Percentiles rank a stretch among this genome's conserved stretches.
Evolutionary conservation across 2,329 filamentous ascomycete species (phyloP).

Genomic region (Sporothrix phasma): DNA sequence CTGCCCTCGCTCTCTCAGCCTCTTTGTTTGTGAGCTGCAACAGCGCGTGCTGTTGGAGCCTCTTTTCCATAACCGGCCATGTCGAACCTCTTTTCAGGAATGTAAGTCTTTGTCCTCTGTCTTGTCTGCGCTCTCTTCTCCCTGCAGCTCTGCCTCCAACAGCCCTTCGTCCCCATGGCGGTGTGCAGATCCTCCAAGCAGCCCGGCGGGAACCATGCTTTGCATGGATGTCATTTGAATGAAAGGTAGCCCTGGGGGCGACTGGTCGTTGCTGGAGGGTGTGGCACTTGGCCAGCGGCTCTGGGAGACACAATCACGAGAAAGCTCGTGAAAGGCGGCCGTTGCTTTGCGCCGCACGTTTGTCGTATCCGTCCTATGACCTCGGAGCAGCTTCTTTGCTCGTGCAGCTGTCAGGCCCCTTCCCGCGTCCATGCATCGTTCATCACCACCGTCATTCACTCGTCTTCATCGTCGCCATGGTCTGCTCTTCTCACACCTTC

Average conservation of each 20-base stretch:
- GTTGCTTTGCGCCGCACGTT: background rate
- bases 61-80: conserved; percentile 19
- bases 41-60: conserved; percentile 1
- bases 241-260: background rate
- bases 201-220: conserved; percentile 4
- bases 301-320: background rate
- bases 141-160: background rate
- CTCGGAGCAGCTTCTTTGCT: background rate
- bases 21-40: conserved; percentile 2
- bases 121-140: background rate
- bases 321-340: too few species aligned
- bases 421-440: background rate
- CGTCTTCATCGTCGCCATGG: background rate
- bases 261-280: background rate
- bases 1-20: background rate
- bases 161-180: background rate
- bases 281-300: background rate
- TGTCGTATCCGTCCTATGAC: background rate
- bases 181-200: conserved; percentile 3
- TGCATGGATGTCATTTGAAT: background rate
- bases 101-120: conserved; percentile 17
- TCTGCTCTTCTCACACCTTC: background rate
- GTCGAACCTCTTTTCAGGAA: conserved; percentile 25
- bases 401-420: background rate
- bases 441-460: background rate